Conservation (phyloP, 768 basidiomycete species). For the Amanita inopinata region DNA sequence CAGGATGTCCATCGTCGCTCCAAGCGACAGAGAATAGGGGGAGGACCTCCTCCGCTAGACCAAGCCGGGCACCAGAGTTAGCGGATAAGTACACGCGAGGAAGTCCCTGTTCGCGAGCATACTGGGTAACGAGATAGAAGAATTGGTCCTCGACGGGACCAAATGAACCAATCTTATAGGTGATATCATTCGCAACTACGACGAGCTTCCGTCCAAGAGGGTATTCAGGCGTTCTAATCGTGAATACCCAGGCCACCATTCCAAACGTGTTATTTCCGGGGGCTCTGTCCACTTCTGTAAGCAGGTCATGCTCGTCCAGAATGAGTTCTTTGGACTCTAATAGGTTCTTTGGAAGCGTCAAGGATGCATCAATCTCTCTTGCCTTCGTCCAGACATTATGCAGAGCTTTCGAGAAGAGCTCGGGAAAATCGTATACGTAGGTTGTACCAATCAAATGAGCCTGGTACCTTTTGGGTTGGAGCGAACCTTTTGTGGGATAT, state of each 20-base stretch:
- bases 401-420: constrained; percentile 94
- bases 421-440: constrained; percentile 99
- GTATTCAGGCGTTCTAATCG: constrained; percentile 84
- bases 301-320: constrained; percentile 84
- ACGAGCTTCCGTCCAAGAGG: constrained; percentile 81
- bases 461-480: constrained; percentile 98
- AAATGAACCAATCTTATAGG: constrained; percentile 97
- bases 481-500: constrained; percentile 94
- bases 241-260: constrained; percentile 98
- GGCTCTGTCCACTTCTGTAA: constrained; percentile 83
- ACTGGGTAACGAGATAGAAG: constrained; percentile 91
- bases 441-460: constrained; percentile 98
- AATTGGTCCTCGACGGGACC: constrained; percentile 93
- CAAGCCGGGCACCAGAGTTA: constrained; percentile 96
- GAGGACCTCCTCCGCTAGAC: constrained; percentile 87
- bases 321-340: constrained; percentile 86
- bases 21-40: constrained; percentile 86
- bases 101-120: constrained; percentile 79
- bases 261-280: constrained; percentile 93
- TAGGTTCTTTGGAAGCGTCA: constrained; percentile 67
- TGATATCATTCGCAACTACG: constrained; percentile 96
- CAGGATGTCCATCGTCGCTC: constrained; percentile 72
- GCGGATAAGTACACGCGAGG: constrained; percentile 98
- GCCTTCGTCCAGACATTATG: constrained; percentile 86
- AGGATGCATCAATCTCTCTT: constrained; percentile 49